Evolutionary conservation across 2,329 filamentous ascomycete species (phyloP), one percentile per base, ranked within the genome.

Genomic region (Cladorrhinum sp.): DNA sequence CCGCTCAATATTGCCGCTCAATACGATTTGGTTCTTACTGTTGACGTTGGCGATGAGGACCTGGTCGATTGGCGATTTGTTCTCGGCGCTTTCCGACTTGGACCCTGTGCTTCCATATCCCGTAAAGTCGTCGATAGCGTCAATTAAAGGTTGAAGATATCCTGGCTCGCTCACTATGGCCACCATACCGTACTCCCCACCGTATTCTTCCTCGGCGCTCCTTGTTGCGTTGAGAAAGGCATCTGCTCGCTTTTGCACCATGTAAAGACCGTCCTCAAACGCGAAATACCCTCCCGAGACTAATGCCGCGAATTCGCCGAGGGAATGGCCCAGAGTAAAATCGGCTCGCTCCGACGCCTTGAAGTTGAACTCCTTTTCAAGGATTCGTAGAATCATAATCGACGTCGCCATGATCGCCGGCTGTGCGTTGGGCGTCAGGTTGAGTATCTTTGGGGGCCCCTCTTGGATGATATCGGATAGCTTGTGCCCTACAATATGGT

Each of bases 341-440:
- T 96, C 91, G 49, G 92, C 87, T 62, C 88, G 82, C 59, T 90
- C 84, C 8, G 79, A 76, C 6, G 87, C 83, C 60, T 84, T 80
- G 76, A 97, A 96, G 46, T 83, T 86, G 72, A 94, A 97, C 67
- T 96, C 91, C 63, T 84, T 80, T 77, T 97, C 92, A 65, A 98
- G 82, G 62, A 97, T 87, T 59, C 91, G 88, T 58, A 97, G 82
- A 71, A 97, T 96, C 62, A 96, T 83, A 71, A 97, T 87, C 26
- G 91, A 96, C 3, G 92, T 95, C 14, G 92, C 91, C 92, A 98
- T 96, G 74, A 97, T 96, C 69, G 94, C 93, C 1, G 94, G 94
- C 75, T 98, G 94, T 3, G 94, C 90, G 72, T 96, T 93, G 66
- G 90, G 86, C 3, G 94, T 97, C 60, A 86, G 84, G 46, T 91